Conservation (phyloP, 2,329 filamentous ascomycete species). For the Paraconiothyrium sp. region DNA sequence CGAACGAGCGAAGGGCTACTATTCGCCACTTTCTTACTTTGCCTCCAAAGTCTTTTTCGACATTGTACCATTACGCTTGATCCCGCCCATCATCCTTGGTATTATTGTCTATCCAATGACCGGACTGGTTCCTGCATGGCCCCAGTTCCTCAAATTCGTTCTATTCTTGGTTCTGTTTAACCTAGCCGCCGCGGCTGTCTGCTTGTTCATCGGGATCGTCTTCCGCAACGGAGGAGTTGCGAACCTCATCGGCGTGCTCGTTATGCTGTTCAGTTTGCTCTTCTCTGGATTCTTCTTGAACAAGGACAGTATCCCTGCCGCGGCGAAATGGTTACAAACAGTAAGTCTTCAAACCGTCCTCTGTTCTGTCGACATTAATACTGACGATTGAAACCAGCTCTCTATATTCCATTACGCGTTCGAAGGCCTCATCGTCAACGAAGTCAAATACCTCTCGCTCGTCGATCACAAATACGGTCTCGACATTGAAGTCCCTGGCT, state of each 20-base stretch:
- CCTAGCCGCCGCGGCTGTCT: slow-evolving; percentile 90
- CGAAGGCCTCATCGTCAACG: slow-evolving; percentile 95
- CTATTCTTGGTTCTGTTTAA: slow-evolving; percentile 95
- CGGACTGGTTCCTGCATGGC: slow-evolving; percentile 81
- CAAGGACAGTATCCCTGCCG: slow-evolving; percentile 87
- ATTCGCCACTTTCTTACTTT: slow-evolving; percentile 93
- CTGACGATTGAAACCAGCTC: slow-evolving; percentile 59
- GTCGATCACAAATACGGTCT: slow-evolving; percentile 95
- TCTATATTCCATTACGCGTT: slow-evolving; percentile 99
- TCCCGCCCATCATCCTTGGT: slow-evolving; percentile 94
- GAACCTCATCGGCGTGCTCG: slow-evolving; percentile 90
- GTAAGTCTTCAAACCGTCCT: slow-evolving; percentile 56
- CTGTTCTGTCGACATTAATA: neutral
- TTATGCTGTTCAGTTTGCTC: slow-evolving; percentile 96
- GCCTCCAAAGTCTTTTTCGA: slow-evolving; percentile 97
- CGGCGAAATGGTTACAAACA: slow-evolving; percentile 88
- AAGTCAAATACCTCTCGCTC: slow-evolving; percentile 88
- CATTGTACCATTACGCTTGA: slow-evolving; percentile 90
- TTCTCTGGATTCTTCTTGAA: slow-evolving; percentile 96
- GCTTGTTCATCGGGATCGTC: slow-evolving; percentile 94
- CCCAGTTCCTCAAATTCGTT: slow-evolving; percentile 90
- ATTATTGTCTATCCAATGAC: slow-evolving; percentile 99
- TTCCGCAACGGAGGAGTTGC: slow-evolving; percentile 92
- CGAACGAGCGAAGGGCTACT: slow-evolving; percentile 96
- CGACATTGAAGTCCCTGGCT: slow-evolving; percentile 94